Evolutionary conservation across 2,329 filamentous ascomycete genomes (phyloP).

Genomic region (Arachnopeziza araneosa): DNA sequence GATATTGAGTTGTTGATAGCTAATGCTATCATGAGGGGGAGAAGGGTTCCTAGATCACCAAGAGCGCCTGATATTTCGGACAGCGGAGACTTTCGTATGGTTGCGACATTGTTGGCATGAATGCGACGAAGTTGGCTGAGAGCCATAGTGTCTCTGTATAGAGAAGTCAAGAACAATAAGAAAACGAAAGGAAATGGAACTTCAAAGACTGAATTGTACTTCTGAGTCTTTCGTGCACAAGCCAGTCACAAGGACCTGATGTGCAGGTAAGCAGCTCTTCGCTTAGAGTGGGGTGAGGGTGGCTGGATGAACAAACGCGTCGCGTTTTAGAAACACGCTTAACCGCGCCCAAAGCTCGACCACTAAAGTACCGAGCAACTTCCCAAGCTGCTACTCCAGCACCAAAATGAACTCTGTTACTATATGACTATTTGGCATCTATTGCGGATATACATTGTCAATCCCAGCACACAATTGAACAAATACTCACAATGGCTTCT

Average conservation of each 20-base stretch:
- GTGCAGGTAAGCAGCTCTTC: neutral
- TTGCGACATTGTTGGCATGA: conserved; percentile 46
- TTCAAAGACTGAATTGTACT: neutral
- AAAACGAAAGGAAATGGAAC: neutral
- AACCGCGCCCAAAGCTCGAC: neutral
- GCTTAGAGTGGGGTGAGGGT: neutral
- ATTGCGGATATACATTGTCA: conserved; percentile 6
- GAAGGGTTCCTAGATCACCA: conserved; percentile 83
- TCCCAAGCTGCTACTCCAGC: conserved; percentile 3
- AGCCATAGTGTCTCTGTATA: conserved; percentile 9
- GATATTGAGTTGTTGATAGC: conserved; percentile 73
- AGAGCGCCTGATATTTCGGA: conserved; percentile 83
- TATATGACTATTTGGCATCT: conserved; percentile 10
- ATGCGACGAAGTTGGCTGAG: conserved; percentile 20
- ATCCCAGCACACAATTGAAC: conserved; percentile 5
- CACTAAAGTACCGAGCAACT: neutral
- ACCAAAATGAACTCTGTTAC: conserved; percentile 7
- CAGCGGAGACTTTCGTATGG: conserved; percentile 50
- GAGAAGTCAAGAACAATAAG: neutral
- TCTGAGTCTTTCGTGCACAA: too few relatives aligned
- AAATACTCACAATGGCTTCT: conserved; percentile 40
- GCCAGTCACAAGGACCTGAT: too few relatives aligned
- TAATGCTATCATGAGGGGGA: conserved; percentile 84
- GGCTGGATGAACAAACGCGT: neutral
- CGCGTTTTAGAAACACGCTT: neutral